Evolutionary conservation across 805 yeast species (phyloP).

Genomic region (Nakazawaea holstii): DNA sequence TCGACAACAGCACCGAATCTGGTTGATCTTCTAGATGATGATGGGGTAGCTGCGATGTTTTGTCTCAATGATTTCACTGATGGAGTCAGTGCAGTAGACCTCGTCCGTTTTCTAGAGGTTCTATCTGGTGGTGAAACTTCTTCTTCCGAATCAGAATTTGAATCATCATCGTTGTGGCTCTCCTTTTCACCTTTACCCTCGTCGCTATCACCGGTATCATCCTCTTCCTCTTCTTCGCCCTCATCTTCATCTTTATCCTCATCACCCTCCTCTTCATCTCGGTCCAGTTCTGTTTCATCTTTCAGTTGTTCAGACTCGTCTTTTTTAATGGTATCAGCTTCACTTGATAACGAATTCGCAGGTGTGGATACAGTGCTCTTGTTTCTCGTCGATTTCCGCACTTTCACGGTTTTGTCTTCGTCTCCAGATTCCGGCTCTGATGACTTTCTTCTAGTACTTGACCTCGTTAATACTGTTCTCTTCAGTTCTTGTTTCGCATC

Average conservation of each 20-base stretch:
- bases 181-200: not conserved
- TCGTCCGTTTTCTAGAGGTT: constrained; percentile 1
- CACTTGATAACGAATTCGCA: not conserved
- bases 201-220: constrained; percentile 1
- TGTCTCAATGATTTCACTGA: not conserved
- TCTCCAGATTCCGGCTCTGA: not conserved
- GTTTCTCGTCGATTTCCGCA: constrained; percentile 9
- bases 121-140: not conserved
- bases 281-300: constrained; percentile 7
- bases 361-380: constrained; percentile 10
- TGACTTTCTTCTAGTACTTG: constrained; percentile 8
- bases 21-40: constrained; percentile 5
- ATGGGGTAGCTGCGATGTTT: not conserved
- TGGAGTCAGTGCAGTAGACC: constrained; percentile 8
- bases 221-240: not conserved
- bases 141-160: not conserved
- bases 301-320: not conserved
- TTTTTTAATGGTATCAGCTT: not conserved
- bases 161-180: not conserved
- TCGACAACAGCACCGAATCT: constrained; percentile 1
- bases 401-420: not conserved
- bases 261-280: constrained; percentile 1
- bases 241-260: constrained; percentile 5
- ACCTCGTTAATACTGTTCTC: constrained; percentile 7
- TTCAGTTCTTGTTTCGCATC: constrained; percentile 10